Evolutionary conservation across 768 basidiomycete species (phyloP), one percentile per base, ranked within the genome.

Genomic region (Termitomyces bulborhizus): DNA sequence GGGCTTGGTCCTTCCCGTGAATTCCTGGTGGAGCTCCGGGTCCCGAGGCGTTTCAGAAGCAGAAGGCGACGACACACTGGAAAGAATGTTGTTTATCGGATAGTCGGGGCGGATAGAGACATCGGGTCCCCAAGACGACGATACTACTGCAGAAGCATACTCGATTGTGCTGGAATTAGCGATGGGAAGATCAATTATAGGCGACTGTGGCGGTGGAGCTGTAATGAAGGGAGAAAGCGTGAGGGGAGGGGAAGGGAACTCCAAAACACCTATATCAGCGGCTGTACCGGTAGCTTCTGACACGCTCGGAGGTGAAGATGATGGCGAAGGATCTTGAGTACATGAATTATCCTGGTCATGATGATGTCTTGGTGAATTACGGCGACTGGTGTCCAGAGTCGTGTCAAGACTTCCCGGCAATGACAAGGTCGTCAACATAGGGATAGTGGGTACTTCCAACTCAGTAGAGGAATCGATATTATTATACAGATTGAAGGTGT

Each of bases 111-210:
- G 56, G 12, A 60, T 43, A 32, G 51, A 55, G 29, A 57, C 26
- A 39, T 60, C 60, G 7, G 42, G 41, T 47, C 63, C 65, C 70
- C 68, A 71, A 24, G 69, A 66, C 48, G 70, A 71, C 46, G 68
- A 67, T 53, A 71, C 62, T 43, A 73, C 56, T 40, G 70, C 71
- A 24, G 65, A 60, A 46, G 71, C 71, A 55, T 71, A 73, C 37
- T 71, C 68, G 18, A 66, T 59, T 15, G 66, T 66, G 50, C 68
- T 67, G 32, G 63, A 61, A 43, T 64, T 53, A 18, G 56, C 49
- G 45, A 54, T 32, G 15, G 34, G 16, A 15, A 32, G 24, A 7
- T 41, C 42, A n/a, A 60, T 47, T 21, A 54, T 40, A 3, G 55
- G 53, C 2, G 55, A 57, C 24, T 54, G 50, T 39, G 59, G 49